These are phyloP conservation scores for Globisporangium middletonii DNA, from an alignment of 352 stramenopile species.

Conservation along the genomic window DNA sequence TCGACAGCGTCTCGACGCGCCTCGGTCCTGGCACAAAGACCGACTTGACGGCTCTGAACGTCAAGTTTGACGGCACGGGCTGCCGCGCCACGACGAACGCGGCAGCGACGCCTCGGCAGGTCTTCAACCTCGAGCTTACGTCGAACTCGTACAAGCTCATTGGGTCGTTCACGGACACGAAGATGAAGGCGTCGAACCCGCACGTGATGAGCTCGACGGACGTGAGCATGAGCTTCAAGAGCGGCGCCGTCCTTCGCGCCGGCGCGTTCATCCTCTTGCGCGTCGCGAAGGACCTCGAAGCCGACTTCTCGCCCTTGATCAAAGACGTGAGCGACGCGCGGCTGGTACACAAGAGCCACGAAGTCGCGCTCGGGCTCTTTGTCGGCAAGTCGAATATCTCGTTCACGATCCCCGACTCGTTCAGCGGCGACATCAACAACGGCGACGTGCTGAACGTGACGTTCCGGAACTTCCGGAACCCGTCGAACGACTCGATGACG, in stretches of 20 bases:
- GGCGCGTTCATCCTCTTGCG: slow-evolving; percentile 64
- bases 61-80: slow-evolving; percentile 52
- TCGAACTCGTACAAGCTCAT: slow-evolving; percentile 50
- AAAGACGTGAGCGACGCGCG: slow-evolving; percentile 35
- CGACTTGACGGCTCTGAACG: slow-evolving; percentile 38
- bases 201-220: slow-evolving; percentile 46
- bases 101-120: slow-evolving; percentile 26
- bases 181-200: slow-evolving; percentile 37
- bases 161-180: slow-evolving; percentile 44
- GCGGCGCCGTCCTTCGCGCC: slow-evolving; percentile 48
- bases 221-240: slow-evolving; percentile 53
- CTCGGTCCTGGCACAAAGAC: slow-evolving; percentile 48
- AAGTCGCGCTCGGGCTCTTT: slow-evolving; percentile 36
- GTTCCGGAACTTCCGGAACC: slow-evolving; percentile 62
- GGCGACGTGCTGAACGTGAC: slow-evolving; percentile 59
- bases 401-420: slow-evolving; percentile 63
- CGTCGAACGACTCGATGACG: slow-evolving; percentile 44
- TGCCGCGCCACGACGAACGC: slow-evolving; percentile 30
- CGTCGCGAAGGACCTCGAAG: slow-evolving; percentile 49
- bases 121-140: slow-evolving; percentile 50
- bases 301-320: slow-evolving; percentile 52
- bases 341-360: slow-evolving; percentile 25
- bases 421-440: slow-evolving; percentile 61
- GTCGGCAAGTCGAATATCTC: slow-evolving; percentile 59
- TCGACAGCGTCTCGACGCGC: slow-evolving; percentile 61